Evolutionary conservation across 768 basidiomycete genomes (phyloP).

Genomic region (Postia placenta): DNA sequence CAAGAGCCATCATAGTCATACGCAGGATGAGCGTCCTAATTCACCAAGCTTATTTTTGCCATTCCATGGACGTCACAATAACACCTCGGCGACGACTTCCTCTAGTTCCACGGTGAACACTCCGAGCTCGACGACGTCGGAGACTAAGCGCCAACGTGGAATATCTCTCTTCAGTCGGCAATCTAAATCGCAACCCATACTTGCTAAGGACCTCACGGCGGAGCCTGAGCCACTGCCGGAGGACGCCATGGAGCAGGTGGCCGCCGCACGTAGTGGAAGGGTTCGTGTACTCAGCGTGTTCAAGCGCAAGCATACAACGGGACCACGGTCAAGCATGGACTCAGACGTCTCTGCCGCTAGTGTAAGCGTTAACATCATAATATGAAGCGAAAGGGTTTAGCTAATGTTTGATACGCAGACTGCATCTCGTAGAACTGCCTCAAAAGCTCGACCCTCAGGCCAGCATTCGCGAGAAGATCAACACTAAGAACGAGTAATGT

Average conservation of each 20-base stretch:
- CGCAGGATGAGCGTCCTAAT: conserved; percentile 9
- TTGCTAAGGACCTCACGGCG: conserved; percentile 11
- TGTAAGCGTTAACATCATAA: neutral
- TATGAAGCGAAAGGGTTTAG: too few relatives aligned
- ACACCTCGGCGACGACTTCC: neutral
- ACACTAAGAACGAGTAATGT: too few relatives aligned
- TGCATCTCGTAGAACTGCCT: too few relatives aligned
- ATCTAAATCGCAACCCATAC: conserved; percentile 4
- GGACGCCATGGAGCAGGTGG: neutral
- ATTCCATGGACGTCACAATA: neutral
- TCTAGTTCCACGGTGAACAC: neutral
- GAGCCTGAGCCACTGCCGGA: conserved; percentile 10
- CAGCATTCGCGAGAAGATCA: too few relatives aligned
- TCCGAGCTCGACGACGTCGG: neutral
- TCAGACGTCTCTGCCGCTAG: conserved; percentile 9
- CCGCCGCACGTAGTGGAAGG: neutral
- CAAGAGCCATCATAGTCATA: conserved; percentile 18
- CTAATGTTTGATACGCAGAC: too few relatives aligned
- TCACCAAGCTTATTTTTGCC: conserved; percentile 11
- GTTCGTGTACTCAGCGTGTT: conserved; percentile 20
- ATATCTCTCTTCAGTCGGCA: neutral
- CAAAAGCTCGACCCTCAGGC: too few relatives aligned
- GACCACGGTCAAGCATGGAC: conserved; percentile 17
- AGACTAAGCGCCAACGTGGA: neutral
- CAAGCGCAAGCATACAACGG: conserved; percentile 15